Evolutionary conservation across 768 basidiomycete species (phyloP).

Genomic region (Tricholoma bakamatsutake): DNA sequence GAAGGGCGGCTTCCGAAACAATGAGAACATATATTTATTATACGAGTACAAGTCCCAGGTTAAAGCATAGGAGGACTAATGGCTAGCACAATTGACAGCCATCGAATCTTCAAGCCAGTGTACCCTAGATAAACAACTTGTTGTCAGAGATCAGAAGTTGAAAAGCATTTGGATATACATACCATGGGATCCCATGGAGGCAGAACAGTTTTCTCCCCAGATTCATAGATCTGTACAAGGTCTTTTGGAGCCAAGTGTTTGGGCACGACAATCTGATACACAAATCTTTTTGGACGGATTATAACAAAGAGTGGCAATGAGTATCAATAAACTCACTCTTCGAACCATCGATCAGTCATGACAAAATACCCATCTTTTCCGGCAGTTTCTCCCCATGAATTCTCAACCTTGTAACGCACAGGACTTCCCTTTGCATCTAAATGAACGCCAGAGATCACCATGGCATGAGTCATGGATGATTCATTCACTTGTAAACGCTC

Average conservation of each 20-base stretch:
- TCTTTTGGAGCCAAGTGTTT: constrained; percentile 74
- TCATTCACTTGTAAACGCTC: constrained; percentile 79
- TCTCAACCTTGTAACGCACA: constrained; percentile 94
- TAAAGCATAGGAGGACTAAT: not conserved
- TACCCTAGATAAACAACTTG: constrained; percentile 7
- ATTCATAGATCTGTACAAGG: constrained; percentile 75
- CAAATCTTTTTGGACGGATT: constrained; percentile 44
- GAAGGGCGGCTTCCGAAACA: too few species aligned
- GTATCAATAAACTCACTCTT: constrained; percentile 50
- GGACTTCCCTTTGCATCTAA: constrained; percentile 70
- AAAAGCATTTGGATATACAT: constrained; percentile 24
- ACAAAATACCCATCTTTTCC: constrained; percentile 88
- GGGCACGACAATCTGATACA: constrained; percentile 91
- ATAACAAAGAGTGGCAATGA: constrained; percentile 1
- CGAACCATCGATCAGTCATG: constrained; percentile 92
- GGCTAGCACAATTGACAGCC: not conserved
- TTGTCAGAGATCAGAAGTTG: not conserved
- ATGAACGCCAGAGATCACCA: constrained; percentile 93
- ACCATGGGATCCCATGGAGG: constrained; percentile 94
- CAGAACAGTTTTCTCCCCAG: constrained; percentile 57
- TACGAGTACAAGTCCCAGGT: too few species aligned
- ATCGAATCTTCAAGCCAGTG: constrained; percentile 14
- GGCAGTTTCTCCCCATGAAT: constrained; percentile 79
- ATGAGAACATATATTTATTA: too few species aligned
- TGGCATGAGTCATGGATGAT: constrained; percentile 91